These are phyloP conservation scores for Kuraishia borneana DNA, from an alignment of 805 yeast genomes.

Conservation along the genomic window DNA sequence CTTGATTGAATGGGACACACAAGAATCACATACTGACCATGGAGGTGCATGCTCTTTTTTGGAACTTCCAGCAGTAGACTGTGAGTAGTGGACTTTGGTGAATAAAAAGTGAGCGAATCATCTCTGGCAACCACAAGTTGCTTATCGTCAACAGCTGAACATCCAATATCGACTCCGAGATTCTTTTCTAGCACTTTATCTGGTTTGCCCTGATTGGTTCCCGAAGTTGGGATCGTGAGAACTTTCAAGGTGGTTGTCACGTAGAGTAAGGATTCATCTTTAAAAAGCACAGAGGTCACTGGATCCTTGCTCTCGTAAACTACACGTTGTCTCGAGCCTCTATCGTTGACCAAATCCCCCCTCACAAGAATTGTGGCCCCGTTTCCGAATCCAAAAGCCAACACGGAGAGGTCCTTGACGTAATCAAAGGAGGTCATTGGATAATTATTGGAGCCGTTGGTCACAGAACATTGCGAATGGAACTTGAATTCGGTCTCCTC, in stretches of 20 bases:
- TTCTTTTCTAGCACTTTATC: constrained; percentile 30
- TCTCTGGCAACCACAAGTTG: constrained; percentile 51
- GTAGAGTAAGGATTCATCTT: constrained; percentile 43
- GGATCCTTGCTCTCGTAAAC: constrained; percentile 72
- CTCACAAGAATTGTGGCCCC: constrained; percentile 75
- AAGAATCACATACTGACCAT: constrained; percentile 36
- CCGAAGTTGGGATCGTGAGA: constrained; percentile 63
- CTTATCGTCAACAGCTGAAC: constrained; percentile 24
- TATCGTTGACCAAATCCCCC: constrained; percentile 80
- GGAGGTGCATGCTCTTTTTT: constrained; percentile 39
- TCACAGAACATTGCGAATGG: constrained; percentile 50
- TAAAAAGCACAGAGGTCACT: constrained; percentile 63
- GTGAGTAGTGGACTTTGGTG: constrained; percentile 38
- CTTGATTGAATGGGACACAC: constrained; percentile 36
- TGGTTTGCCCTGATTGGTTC: constrained; percentile 64
- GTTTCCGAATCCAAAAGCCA: constrained; percentile 73
- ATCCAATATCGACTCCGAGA: constrained; percentile 38
- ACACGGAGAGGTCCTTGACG: constrained; percentile 43
- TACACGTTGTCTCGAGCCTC: constrained; percentile 81
- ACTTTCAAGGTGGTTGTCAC: constrained; percentile 69
- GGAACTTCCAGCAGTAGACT: constrained; percentile 45
- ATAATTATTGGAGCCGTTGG: constrained; percentile 64
- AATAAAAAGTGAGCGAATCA: constrained; percentile 56
- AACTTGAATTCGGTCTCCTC: constrained; percentile 27
- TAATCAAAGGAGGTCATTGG: constrained; percentile 63